phyloP scores from a whole-genome alignment of 2,329 filamentous ascomycete species.

The Penicillium hesseltinei region DNA sequence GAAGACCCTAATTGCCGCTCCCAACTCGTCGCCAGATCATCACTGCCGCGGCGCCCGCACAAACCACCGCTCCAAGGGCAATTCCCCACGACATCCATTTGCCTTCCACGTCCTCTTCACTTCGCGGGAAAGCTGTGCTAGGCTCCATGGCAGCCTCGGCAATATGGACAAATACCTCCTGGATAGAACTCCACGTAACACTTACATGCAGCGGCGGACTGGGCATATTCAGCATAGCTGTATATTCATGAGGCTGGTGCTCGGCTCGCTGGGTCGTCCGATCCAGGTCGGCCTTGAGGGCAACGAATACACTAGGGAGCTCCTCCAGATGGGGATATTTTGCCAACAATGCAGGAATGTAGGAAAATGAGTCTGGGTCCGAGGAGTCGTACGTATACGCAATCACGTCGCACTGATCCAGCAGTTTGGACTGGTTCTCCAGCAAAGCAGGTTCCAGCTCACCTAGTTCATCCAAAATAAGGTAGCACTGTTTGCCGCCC shows the following conservation, averaged over 20 bases:
- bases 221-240: constrained; percentile 78
- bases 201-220: constrained; percentile 85
- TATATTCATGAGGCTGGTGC: constrained; percentile 88
- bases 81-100: constrained; percentile 85
- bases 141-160: constrained; percentile 92
- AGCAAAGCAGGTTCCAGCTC: constrained; percentile 93
- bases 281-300: constrained; percentile 91
- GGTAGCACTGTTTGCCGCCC: constrained; percentile 93
- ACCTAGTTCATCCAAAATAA: constrained; percentile 92
- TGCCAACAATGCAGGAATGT: constrained; percentile 77
- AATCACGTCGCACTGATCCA: constrained; percentile 89
- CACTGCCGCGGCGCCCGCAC: constrained; percentile 57
- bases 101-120: constrained; percentile 72
- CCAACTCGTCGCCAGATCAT: constrained; percentile 59
- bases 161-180: constrained; percentile 86
- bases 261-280: constrained; percentile 95
- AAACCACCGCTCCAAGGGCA: constrained; percentile 69
- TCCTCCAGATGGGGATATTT: constrained; percentile 81
- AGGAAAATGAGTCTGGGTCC: constrained; percentile 91
- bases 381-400: constrained; percentile 97
- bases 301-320: constrained; percentile 88
- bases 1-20: constrained; percentile 31
- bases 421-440: constrained; percentile 77
- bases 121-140: constrained; percentile 82
- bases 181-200: constrained; percentile 89